Base-by-base conservation (phyloP, 345 rosid species). In the Lenwebbia sp. region DNA sequence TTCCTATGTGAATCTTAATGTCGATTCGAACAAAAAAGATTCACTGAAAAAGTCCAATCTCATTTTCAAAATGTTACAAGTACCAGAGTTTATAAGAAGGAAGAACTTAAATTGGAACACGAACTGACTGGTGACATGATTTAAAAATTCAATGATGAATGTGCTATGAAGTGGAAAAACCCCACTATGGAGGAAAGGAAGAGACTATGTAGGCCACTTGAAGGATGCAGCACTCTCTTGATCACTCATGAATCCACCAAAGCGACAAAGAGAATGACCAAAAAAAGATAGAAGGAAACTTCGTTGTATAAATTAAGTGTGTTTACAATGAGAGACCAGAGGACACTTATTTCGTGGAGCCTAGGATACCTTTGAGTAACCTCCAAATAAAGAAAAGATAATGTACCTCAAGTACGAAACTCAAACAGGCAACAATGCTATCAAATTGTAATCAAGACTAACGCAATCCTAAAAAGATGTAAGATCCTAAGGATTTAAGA, bases 21-120 rank as follows among this genome's bases (percentile, higher is more conserved):
- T 62, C 1, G 1, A 28, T 2, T 62, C 22, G 0, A 28, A 28
- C 10, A 28, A 2, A 62, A 60, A 1, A 62, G 15, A 28, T 15
- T 3, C 0, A 0, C 22, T 7, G 3, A 62, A 30, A 62, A 62
- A 7, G 1, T 28, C 2, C 40, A 3, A 60, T 28, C 10, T 28
- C 40, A 28, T 28, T 6, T 13, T 2, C 56, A 54, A 14, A 62
- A 62, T 62, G 75, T 62, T 15, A 30, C 2, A 3, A 15, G 22
- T 7, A 14, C 22, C 0, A 11, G 5, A 28, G 17, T 30, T 62
- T 0, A 60, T 14, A 30, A 30, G 10, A 28, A 28, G 22, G 2
- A 28, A 7, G 22, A 4, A 62, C 75, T 62, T 28, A 62, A 60
- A 13, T 60, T 2, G 19, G 22, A 62, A 62, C 11, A 30, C 28